phyloP scores from a whole-genome alignment of 805 yeast species.

The Ogataea populi-albae region DNA sequence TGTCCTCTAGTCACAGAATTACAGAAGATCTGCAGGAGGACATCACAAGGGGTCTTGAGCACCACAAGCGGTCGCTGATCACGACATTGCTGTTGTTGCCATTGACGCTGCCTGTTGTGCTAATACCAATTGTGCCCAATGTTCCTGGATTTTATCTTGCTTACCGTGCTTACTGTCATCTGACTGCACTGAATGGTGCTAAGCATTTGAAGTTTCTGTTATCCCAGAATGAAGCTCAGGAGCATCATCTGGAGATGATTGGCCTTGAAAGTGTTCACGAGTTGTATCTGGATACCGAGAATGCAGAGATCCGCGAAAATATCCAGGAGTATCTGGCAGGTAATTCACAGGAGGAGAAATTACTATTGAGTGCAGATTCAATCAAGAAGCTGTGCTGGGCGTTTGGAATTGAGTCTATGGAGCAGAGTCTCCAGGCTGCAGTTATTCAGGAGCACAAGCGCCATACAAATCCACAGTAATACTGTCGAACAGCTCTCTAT shows the following conservation, averaged over 20 bases:
- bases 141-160: conserved; percentile 86
- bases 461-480: too few relatives aligned
- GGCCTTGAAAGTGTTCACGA: conserved; percentile 33
- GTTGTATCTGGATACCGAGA: conserved; percentile 25
- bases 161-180: conserved; percentile 80
- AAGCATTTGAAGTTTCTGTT: conserved; percentile 59
- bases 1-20: conserved; percentile 32
- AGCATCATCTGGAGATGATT: conserved; percentile 34
- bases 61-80: conserved; percentile 56
- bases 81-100: conserved; percentile 64
- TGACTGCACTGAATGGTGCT: conserved; percentile 74
- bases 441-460: conserved; percentile 54
- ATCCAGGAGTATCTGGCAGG: conserved; percentile 17
- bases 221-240: conserved; percentile 30
- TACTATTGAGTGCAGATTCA: conserved; percentile 44
- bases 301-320: conserved; percentile 17
- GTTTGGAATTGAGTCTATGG: conserved; percentile 44
- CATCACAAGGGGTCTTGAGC: conserved; percentile 41
- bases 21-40: conserved; percentile 40
- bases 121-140: conserved; percentile 86
- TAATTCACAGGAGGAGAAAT: conserved; percentile 28
- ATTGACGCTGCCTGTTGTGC: conserved; percentile 71
- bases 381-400: conserved; percentile 44
- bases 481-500: too few relatives aligned
- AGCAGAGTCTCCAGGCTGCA: conserved; percentile 47